phyloP scores from a whole-genome alignment of 805 yeast genomes.

The Blastobotrys chiropterorum region DNA sequence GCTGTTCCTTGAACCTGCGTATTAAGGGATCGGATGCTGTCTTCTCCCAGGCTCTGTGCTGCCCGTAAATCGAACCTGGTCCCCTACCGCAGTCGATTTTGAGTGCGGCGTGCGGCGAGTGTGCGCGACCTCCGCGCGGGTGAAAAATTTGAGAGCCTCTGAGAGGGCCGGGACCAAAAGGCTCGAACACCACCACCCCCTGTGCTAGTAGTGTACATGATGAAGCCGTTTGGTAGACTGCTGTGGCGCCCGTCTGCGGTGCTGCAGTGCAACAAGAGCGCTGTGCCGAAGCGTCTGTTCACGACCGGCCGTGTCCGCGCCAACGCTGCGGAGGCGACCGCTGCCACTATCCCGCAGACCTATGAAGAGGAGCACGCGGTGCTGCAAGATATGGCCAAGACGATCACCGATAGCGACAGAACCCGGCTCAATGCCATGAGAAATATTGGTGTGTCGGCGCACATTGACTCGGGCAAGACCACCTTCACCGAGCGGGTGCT shows the following conservation, averaged over 20 bases:
- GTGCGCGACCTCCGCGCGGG: no score
- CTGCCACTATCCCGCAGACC: slow-evolving; percentile 4
- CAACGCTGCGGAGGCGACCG: not conserved
- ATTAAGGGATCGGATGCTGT: no score
- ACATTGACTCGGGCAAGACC: slow-evolving; percentile 96
- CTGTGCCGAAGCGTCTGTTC: slow-evolving; percentile 1
- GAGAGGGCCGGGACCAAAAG: no score
- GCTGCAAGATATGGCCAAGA: slow-evolving; percentile 22
- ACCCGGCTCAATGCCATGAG: slow-evolving; percentile 56
- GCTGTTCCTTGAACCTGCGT: no score
- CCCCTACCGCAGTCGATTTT: no score
- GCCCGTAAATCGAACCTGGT: no score
- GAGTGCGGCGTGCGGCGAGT: no score
- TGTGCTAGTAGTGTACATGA: not conserved
- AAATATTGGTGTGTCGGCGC: slow-evolving; percentile 97
- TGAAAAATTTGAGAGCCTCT: not conserved
- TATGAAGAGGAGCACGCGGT: slow-evolving; percentile 28
- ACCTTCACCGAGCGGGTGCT: slow-evolving; percentile 96
- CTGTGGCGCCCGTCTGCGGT: not conserved
- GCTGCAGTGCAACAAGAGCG: not conserved
- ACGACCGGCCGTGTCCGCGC: not conserved
- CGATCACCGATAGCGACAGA: slow-evolving; percentile 29
- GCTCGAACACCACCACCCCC: no score
- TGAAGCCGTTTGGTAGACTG: not conserved
- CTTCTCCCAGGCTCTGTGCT: no score